phyloP scores from a whole-genome alignment of 345 rosid genomes.

The Pistacia integerrima region DNA sequence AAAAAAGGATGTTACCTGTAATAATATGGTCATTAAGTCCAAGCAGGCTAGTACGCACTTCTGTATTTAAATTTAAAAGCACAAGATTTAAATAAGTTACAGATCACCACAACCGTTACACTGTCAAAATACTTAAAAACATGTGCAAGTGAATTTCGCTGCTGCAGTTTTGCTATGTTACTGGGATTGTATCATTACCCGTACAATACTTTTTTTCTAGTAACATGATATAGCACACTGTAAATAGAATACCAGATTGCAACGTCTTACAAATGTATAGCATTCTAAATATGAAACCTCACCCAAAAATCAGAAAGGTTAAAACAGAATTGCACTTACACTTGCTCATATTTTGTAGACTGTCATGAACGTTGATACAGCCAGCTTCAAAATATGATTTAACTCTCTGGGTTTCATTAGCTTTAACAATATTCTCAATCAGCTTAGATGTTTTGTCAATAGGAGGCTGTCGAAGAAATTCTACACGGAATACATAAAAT shows the following conservation, averaged over 20 bases:
- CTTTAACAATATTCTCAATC: slow-evolving; percentile 50
- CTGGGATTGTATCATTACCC: no score
- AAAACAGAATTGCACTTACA: slow-evolving; percentile 42
- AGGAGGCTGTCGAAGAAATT: slow-evolving; percentile 62
- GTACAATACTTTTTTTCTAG: no score
- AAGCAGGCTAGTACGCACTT: slow-evolving; percentile 52
- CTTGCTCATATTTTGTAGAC: slow-evolving; percentile 52
- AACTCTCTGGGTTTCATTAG: slow-evolving; percentile 62
- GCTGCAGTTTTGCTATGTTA: no score
- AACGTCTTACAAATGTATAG: no score
- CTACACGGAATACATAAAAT: slow-evolving; percentile 27
- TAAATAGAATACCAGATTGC: no score
- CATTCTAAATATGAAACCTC: no score
- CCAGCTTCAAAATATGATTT: slow-evolving; percentile 64
- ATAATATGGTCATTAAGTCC: slow-evolving; percentile 59
- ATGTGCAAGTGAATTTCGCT: not conserved
- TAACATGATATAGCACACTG: no score
- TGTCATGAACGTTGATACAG: slow-evolving; percentile 44
- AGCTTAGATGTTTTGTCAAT: slow-evolving; percentile 46
- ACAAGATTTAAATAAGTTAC: not conserved
- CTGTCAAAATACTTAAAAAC: not conserved
- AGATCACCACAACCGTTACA: not conserved
- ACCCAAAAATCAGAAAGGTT: not conserved
- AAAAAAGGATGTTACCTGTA: slow-evolving; percentile 46
- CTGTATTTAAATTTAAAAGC: slow-evolving; percentile 26